phyloP scores from a whole-genome alignment of 1,284 basidiomycete genomes.

The Moniliella sp. region DNA sequence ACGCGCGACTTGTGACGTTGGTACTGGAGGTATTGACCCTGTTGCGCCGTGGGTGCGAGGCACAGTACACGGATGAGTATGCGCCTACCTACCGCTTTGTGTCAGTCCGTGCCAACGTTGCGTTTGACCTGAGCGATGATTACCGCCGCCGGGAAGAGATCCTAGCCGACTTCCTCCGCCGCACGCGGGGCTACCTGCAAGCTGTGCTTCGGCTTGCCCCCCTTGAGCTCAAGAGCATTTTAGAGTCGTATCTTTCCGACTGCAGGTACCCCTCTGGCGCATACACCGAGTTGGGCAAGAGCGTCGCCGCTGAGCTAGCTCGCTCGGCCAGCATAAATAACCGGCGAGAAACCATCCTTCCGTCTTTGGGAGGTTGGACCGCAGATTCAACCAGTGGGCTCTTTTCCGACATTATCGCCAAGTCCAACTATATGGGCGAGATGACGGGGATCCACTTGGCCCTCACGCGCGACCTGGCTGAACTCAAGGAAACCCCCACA shows the following conservation, averaged over 20 bases:
- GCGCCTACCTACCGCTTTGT: conserved; percentile 63
- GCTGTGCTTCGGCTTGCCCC: too few species aligned
- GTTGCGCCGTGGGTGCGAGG: conserved; percentile 65
- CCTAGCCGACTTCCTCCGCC: conserved; percentile 49
- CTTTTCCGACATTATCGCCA: conserved; percentile 19
- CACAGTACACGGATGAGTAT: conserved; percentile 80
- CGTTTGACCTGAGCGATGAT: conserved; percentile 63
- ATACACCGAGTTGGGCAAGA: conserved; percentile 22
- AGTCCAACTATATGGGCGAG: conserved; percentile 44
- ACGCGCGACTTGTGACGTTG: conserved; percentile 50
- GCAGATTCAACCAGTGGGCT: conserved; percentile 26
- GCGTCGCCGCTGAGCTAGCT: conserved; percentile 24
- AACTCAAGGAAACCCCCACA: conserved; percentile 45
- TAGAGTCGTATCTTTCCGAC: conserved; percentile 44
- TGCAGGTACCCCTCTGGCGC: conserved; percentile 8
- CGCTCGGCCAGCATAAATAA: conserved; percentile 14
- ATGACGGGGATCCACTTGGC: conserved; percentile 56
- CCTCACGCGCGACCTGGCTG: conserved; percentile 37
- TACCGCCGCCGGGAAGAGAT: conserved; percentile 69
- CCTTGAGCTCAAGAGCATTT: conserved; percentile 68
- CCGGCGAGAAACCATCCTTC: conserved; percentile 15
- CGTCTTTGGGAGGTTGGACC: conserved; percentile 30
- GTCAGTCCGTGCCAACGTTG: conserved; percentile 58
- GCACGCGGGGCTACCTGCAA: too few species aligned
- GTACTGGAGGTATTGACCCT: conserved; percentile 79